These are phyloP conservation scores for Suillus weaverae DNA, from an alignment of 768 basidiomycete species.

Conservation along the genomic window DNA sequence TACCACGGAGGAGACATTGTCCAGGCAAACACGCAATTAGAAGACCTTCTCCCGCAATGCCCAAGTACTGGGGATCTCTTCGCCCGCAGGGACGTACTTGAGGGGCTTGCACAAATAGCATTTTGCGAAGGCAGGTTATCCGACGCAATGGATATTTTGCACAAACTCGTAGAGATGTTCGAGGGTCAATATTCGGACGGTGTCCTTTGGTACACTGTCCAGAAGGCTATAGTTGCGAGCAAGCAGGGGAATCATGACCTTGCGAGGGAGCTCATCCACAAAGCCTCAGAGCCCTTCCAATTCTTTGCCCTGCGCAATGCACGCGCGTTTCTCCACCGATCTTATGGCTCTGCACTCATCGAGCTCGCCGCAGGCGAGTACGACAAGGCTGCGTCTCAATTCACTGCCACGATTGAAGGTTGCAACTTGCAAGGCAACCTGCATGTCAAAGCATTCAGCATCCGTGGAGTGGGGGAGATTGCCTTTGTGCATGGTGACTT, in stretches of 20 bases:
- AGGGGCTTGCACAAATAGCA: neutral
- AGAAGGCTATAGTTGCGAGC: neutral
- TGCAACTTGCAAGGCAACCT: neutral
- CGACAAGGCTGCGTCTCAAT: neutral
- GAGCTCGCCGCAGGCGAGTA: neutral
- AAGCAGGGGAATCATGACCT: neutral
- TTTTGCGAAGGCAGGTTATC: neutral
- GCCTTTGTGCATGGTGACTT: neutral
- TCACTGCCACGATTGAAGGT: neutral
- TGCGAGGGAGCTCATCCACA: neutral
- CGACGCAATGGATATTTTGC: neutral
- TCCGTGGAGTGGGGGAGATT: neutral
- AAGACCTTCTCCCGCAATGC: neutral
- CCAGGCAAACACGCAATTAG: neutral
- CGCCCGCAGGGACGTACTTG: neutral
- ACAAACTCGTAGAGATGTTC: neutral
- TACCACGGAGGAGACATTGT: neutral
- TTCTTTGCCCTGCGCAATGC: neutral
- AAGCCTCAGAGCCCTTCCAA: neutral
- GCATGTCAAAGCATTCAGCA: neutral
- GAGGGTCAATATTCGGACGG: neutral
- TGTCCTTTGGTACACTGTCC: neutral
- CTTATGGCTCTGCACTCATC: neutral
- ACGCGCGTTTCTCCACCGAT: neutral
- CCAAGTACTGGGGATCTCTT: neutral